A percentile compares a stretch with the other conserved stretches of the same genome.
Conservation (phyloP, 1,284 basidiomycete species). For the Xerocomus amazonicus region DNA sequence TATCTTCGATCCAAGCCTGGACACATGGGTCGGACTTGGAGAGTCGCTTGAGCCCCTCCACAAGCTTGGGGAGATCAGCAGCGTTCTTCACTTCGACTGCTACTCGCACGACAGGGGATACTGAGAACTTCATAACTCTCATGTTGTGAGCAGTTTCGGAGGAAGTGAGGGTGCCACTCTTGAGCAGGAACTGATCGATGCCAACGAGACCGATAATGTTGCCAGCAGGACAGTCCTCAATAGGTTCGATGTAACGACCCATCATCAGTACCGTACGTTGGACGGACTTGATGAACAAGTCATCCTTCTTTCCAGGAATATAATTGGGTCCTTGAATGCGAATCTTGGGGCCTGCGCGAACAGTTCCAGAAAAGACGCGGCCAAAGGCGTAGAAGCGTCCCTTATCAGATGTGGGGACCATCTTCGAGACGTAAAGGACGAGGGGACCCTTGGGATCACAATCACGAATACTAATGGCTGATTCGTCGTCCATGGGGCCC, state of each 20-base stretch:
- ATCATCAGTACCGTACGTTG: constrained; percentile 99
- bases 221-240: constrained; percentile 98
- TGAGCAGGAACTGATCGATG: constrained; percentile 99
- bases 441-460: constrained; percentile 97
- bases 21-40: constrained; percentile 99
- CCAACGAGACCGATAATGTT: constrained; percentile 99
- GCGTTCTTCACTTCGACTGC: constrained; percentile 99
- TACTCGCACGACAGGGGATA: constrained; percentile 99
- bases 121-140: constrained; percentile 99
- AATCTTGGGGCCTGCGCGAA: constrained; percentile 96
- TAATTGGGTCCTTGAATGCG: constrained; percentile 99
- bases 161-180: constrained; percentile 96
- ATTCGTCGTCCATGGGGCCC: constrained; percentile 99
- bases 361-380: constrained; percentile 99
- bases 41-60: constrained; percentile 99
- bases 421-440: constrained; percentile 99
- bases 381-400: constrained; percentile 99
- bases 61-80: constrained; percentile 97
- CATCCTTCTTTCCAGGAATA: constrained; percentile 97
- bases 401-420: constrained; percentile 99
- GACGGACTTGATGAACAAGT: constrained; percentile 97
- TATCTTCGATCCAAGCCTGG: constrained; percentile 90
- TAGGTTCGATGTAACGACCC: constrained; percentile 98
- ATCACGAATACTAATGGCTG: constrained; percentile 97
- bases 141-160: constrained; percentile 99